These are phyloP conservation scores for Fremontodendron californicum DNA, from an alignment of 345 rosid genomes.

Conservation along the genomic window DNA sequence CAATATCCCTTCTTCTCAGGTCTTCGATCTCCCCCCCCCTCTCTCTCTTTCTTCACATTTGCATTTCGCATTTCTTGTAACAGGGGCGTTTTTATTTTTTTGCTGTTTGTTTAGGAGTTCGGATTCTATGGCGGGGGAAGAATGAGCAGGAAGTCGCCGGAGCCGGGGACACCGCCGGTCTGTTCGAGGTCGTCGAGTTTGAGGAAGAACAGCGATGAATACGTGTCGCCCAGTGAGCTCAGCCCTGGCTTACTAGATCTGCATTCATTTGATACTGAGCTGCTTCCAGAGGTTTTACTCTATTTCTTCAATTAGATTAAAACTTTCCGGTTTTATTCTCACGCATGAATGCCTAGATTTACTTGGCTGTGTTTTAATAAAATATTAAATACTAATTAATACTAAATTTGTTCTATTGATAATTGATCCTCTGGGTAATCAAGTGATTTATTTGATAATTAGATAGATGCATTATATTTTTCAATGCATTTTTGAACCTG, in stretches of 20 bases:
- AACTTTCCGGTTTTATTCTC: not conserved
- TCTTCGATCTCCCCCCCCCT: not conserved
- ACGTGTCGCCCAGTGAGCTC: conserved; percentile 27
- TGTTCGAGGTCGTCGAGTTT: no score
- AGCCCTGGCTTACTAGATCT: conserved; percentile 55
- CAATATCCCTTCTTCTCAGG: conserved; percentile 18
- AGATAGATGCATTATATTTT: not conserved
- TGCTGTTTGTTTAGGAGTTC: conserved; percentile 26
- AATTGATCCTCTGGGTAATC: not conserved
- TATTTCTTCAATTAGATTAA: not conserved
- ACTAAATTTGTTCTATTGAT: not conserved
- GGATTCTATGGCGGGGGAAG: conserved; percentile 23
- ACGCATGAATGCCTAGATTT: not conserved
- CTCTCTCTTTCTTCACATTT: not conserved
- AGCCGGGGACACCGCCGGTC: conserved; percentile 23
- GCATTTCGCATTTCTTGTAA: not conserved
- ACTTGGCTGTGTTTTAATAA: not conserved
- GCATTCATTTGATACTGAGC: conserved; percentile 54
- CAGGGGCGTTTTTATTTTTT: not conserved
- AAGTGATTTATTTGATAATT: not conserved
- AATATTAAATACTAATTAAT: not conserved
- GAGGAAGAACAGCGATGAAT: conserved; percentile 35
- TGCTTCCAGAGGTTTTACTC: conserved; percentile 37
- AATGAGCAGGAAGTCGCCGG: conserved; percentile 27
- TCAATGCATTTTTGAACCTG: not conserved